These are phyloP conservation scores for Macrolepiota fuliginosa DNA, from an alignment of 768 basidiomycete genomes.

Conservation along the genomic window DNA sequence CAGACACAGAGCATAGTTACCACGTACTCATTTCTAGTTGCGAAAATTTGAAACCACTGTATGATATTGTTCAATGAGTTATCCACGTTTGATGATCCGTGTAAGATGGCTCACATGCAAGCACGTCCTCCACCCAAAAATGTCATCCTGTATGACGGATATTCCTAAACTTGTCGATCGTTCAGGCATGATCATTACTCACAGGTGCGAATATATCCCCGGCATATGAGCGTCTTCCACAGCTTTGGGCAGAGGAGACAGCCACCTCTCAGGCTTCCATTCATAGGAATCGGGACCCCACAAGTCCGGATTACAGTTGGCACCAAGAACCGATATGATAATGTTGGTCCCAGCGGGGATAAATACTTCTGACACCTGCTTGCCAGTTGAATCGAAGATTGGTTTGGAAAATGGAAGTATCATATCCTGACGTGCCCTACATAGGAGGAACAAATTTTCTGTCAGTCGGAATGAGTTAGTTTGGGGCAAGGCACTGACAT, in stretches of 20 bases:
- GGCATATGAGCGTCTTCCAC: constrained; percentile 29
- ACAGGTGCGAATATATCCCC: constrained; percentile 35
- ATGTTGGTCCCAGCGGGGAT: constrained; percentile 27
- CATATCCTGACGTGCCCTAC: constrained; percentile 25
- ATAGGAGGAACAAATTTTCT: neutral
- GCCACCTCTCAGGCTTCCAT: constrained; percentile 48
- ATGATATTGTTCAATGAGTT: neutral
- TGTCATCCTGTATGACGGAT: neutral
- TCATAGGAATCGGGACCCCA: constrained; percentile 34
- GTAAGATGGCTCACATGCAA: neutral
- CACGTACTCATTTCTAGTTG: constrained; percentile 9
- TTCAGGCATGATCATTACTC: no score
- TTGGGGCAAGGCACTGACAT: no score
- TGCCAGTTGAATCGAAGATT: neutral
- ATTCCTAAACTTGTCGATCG: no score
- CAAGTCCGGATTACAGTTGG: constrained; percentile 12
- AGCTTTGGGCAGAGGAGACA: constrained; percentile 28
- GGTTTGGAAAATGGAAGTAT: constrained; percentile 13
- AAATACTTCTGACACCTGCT: constrained; percentile 17
- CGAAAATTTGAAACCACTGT: constrained; percentile 10
- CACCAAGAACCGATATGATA: neutral
- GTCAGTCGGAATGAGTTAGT: no score
- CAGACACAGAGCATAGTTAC: no score
- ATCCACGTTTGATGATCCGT: neutral
- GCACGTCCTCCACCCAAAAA: constrained; percentile 1